Conservation (phyloP, 2,329 filamentous ascomycete species). For the Beauveria caledonica region DNA sequence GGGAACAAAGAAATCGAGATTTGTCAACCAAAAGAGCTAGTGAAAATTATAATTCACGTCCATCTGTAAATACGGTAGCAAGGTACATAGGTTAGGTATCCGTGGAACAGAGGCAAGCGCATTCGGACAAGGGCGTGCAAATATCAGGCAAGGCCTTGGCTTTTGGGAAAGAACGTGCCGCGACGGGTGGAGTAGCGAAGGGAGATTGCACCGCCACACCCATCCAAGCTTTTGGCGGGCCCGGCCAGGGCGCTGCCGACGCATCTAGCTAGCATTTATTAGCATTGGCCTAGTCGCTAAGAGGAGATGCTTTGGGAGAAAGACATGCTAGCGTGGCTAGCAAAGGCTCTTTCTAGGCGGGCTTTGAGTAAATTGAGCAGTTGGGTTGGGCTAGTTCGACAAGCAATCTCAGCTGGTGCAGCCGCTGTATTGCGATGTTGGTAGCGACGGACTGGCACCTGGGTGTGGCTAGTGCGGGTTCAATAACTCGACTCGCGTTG, state of each 20-base stretch:
- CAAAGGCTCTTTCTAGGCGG: not conserved
- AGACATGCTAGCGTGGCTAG: not conserved
- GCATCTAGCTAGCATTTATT: no score
- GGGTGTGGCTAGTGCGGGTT: constrained; percentile 7
- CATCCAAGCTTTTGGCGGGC: not conserved
- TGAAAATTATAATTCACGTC: not conserved
- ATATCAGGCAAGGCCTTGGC: not conserved
- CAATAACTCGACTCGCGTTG: constrained; percentile 3
- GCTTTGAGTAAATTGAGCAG: no score
- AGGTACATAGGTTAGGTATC: no score
- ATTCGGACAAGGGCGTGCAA: not conserved
- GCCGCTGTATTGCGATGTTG: not conserved
- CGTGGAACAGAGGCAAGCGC: not conserved
- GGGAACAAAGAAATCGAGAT: not conserved
- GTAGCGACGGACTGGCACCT: not conserved
- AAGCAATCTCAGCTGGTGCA: not conserved
- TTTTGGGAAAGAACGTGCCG: not conserved
- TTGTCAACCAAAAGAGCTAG: not conserved
- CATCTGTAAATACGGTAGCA: no score
- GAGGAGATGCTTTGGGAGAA: not conserved
- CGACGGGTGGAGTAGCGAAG: no score
- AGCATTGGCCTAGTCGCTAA: not conserved
- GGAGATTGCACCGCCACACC: constrained; percentile 3
- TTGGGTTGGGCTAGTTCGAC: not conserved
- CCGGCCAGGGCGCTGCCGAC: not conserved